phyloP scores from a whole-genome alignment of 2,329 filamentous ascomycete genomes.

The Trichoderma arundinaceum region DNA sequence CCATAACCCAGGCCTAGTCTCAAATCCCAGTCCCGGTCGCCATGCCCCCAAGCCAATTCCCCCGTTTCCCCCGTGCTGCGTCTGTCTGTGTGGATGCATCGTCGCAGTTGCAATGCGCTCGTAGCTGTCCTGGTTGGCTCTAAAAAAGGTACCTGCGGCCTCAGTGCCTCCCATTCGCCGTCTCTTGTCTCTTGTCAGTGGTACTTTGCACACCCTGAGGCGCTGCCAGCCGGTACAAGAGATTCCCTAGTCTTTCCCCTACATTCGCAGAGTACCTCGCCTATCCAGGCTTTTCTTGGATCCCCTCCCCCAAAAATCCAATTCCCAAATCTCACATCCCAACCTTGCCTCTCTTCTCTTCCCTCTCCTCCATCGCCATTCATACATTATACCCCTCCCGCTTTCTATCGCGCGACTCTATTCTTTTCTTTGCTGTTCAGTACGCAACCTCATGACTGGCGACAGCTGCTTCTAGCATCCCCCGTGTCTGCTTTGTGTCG shows the following conservation, averaged over 20 bases:
- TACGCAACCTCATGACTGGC: slow-evolving; percentile 6
- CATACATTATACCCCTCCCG: slow-evolving; percentile 12
- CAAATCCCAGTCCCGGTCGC: slow-evolving; percentile 2
- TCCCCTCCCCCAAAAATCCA: slow-evolving; percentile 30
- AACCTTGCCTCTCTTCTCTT: slow-evolving; percentile 27
- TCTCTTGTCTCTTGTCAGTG: background rate
- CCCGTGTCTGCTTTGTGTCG: slow-evolving; percentile 19
- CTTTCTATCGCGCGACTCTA: background rate
- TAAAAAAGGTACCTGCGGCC: slow-evolving; percentile 17
- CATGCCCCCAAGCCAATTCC: slow-evolving; percentile 9
- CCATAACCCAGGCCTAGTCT: background rate
- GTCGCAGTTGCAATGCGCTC: slow-evolving; percentile 17
- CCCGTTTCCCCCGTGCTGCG: slow-evolving; percentile 25
- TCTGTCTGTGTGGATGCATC: slow-evolving; percentile 7
- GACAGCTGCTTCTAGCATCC: slow-evolving; percentile 6
- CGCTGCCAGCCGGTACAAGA: slow-evolving; percentile 20
- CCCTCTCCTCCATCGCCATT: slow-evolving; percentile 2
- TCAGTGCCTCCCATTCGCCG: background rate
- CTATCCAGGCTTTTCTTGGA: slow-evolving; percentile 29
- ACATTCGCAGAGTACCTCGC: slow-evolving; percentile 25
- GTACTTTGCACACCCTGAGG: slow-evolving; percentile 15
- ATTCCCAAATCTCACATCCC: slow-evolving; percentile 30
- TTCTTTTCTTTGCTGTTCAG: background rate
- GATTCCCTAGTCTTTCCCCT: slow-evolving; percentile 20
- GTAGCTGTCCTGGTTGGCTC: slow-evolving; percentile 9